These are phyloP conservation scores for Globisporangium rhizosaccharum DNA, from an alignment of 352 stramenopile species.

Conservation along the genomic window DNA sequence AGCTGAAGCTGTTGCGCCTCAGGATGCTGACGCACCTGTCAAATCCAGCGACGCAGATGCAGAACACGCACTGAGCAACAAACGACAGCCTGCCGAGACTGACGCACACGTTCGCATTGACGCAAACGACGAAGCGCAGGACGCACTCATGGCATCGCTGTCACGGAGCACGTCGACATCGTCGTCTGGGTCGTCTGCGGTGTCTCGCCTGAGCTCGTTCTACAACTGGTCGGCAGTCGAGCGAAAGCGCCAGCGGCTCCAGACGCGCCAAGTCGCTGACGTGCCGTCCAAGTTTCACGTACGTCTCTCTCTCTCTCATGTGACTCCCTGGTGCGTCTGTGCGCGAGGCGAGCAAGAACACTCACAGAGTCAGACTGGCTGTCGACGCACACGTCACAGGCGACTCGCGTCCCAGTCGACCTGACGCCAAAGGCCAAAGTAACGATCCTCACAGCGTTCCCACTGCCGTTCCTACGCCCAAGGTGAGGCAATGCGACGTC, in stretches of 20 bases:
- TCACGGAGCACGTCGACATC: constrained; percentile 6
- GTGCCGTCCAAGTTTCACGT: constrained; percentile 18
- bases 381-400: constrained; percentile 11
- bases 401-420: constrained; percentile 45
- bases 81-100: neutral
- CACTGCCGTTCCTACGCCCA: constrained; percentile 53
- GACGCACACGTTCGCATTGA: neutral
- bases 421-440: constrained; percentile 51
- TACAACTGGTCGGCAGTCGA: constrained; percentile 31
- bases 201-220: constrained; percentile 11
- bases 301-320: constrained; percentile 2
- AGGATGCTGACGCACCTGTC: neutral
- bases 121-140: neutral
- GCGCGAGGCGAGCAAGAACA: neutral
- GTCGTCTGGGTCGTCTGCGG: constrained; percentile 7
- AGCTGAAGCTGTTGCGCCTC: neutral
- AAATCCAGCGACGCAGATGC: neutral
- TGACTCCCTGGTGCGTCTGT: neutral
- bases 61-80: neutral
- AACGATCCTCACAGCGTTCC: constrained; percentile 53
- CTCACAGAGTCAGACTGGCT: neutral
- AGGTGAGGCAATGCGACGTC: constrained; percentile 23
- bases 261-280: constrained; percentile 11
- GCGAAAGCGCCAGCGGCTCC: constrained; percentile 26
- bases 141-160: constrained; percentile 9